Base-by-base conservation (phyloP, 1,284 basidiomycete genomes). In the Malassezia caprae region DNA sequence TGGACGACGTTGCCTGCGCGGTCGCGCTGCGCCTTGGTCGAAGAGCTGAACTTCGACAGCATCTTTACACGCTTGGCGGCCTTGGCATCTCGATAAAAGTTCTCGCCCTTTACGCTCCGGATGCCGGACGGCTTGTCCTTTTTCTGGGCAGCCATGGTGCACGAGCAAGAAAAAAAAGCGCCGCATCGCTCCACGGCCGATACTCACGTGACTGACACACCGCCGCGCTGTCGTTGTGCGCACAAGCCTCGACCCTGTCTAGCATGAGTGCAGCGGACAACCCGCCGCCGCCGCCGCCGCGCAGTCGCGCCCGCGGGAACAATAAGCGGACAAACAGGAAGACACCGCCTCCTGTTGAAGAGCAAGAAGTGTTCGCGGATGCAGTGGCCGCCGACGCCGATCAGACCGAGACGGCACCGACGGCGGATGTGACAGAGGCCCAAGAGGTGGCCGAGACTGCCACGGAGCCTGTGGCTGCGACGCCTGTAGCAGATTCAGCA, bases 31-130 rank as follows among this genome's bases (percentile, higher is more conserved):
- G 70, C 66, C 45, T 69, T 68, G 40, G 63, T 63, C n/a, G 69
- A 67, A 26, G 65, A 64, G 46, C 69, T 65, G 27, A 69, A 51
- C 59, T 68, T 67, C 48, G 69, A 53, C 21, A 69, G 67, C 19
- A 74, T 63, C 65, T 74, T 74, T 35, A 73, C 70, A 13, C 63
- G 60, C 60, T 68, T 72, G 34, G 72, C 72, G 52, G 67, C 59
- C 50, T 71, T 73, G 32, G 72, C 72, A 62, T 74, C 69, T 10
- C 72, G 68, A 56, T 74, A 74, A 51, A 74, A 74, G 61, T 74
- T 74, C 48, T 74, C 69, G 45, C 72, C 72, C 56, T 68, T 53
- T 57, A 65, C 60, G 57, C 53, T n/a, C 60, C 62, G 61, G 53
- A 56, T 56, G 35, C 53, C 53, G 11, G 53, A 35, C 24, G 41